phyloP scores from a whole-genome alignment of 75 land plant species.

The Picea sitchensis region DNA sequence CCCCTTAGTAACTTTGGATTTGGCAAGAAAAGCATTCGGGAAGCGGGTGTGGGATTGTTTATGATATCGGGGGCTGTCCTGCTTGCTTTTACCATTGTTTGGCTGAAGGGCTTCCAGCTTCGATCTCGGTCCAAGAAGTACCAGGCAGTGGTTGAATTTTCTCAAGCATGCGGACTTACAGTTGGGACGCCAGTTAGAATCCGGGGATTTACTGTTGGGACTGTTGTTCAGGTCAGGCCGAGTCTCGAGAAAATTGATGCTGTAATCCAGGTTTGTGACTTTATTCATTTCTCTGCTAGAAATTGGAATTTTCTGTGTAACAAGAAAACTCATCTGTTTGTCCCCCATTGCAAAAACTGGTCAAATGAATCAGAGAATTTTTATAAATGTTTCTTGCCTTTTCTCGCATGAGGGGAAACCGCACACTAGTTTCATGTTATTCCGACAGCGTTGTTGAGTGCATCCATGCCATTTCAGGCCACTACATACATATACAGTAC shows the following conservation, averaged over 20 bases:
- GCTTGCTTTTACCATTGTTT: slow-evolving; percentile 61
- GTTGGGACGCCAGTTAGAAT: slow-evolving; percentile 93
- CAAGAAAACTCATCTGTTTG: no score
- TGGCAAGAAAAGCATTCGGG: slow-evolving; percentile 84
- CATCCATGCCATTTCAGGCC: no score
- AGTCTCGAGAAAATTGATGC: slow-evolving; percentile 84
- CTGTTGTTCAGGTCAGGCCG: slow-evolving; percentile 72
- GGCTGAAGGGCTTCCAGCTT: slow-evolving; percentile 82
- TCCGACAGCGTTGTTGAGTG: no score
- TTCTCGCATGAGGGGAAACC: no score
- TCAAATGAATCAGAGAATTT: no score
- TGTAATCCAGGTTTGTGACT: slow-evolving; percentile 63
- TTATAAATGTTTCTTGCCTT: no score
- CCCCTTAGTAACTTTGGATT: slow-evolving; percentile 91
- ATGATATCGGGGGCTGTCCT: slow-evolving; percentile 77
- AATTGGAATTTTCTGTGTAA: no score
- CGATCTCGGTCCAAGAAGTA: slow-evolving; percentile 74
- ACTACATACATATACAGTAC: no score
- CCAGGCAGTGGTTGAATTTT: slow-evolving; percentile 75
- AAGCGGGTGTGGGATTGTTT: slow-evolving; percentile 93
- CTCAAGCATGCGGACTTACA: slow-evolving; percentile 88
- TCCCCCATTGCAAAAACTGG: no score
- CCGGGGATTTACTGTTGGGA: slow-evolving; percentile 90
- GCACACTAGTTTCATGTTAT: no score
- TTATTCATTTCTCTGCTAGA: not conserved